A percentile compares a stretch with the other conserved stretches of the same genome.
These are phyloP conservation scores for Penicillium lividum DNA, from an alignment of 495 filamentous ascomycete genomes.

Conservation along the genomic window DNA sequence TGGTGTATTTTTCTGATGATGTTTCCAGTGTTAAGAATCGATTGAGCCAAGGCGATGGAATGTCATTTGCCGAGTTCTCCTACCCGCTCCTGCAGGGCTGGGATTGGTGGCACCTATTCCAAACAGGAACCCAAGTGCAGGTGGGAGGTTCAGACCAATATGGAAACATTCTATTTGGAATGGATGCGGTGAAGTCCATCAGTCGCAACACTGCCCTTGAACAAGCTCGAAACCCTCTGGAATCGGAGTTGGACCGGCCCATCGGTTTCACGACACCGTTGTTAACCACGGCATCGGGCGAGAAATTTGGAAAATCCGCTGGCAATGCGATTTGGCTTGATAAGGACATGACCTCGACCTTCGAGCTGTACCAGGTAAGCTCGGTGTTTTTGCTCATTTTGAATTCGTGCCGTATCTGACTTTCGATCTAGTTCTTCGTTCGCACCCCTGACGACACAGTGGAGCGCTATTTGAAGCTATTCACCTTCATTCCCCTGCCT, in stretches of 20 bases:
- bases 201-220: constrained; percentile 50
- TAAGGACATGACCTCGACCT: constrained; percentile 71
- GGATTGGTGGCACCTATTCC: constrained; percentile 89
- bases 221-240: constrained; percentile 27
- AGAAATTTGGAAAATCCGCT: constrained; percentile 93
- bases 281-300: constrained; percentile 78
- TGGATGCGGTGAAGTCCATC: constrained; percentile 76
- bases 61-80: constrained; percentile 90
- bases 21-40: constrained; percentile 72
- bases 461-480: constrained; percentile 78
- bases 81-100: constrained; percentile 96
- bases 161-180: constrained; percentile 91
- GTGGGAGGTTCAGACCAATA: constrained; percentile 96
- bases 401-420: constrained; percentile 21
- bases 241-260: constrained; percentile 49
- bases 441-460: constrained; percentile 79
- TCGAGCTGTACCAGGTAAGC: constrained; percentile 77
- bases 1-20: constrained; percentile 19
- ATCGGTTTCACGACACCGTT: constrained; percentile 89
- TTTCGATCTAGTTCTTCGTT: constrained; percentile 68
- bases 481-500: constrained; percentile 79
- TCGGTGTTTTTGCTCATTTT: constrained; percentile 2
- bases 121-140: constrained; percentile 69
- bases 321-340: constrained; percentile 97
- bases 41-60: constrained; percentile 77